Conservation (phyloP, 257 asterid genomes). For the Phtheirospermum japonicum region DNA sequence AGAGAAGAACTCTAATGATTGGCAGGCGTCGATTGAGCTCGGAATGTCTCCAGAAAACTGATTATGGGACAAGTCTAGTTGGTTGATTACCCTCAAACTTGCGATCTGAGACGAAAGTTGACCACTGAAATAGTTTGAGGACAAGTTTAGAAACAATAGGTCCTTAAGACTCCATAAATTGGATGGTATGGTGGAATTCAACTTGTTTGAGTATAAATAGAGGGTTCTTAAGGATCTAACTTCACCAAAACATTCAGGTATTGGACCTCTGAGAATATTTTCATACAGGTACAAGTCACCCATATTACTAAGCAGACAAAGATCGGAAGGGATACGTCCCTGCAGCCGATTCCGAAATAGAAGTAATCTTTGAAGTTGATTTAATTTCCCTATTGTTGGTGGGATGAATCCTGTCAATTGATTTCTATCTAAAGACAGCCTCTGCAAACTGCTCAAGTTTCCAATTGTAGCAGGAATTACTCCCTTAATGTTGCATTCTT, state of each 20-base stretch:
- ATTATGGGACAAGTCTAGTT: conserved; percentile 24
- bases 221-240: conserved; percentile 19
- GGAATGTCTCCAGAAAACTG: conserved; percentile 32
- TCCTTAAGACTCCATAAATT: no score
- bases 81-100: conserved; percentile 17
- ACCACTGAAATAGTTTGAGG: no score
- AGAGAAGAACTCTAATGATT: conserved; percentile 23
- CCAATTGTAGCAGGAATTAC: conserved; percentile 8
- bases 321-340: conserved; percentile 21
- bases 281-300: conserved; percentile 17
- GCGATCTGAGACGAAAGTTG: no score
- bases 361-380: not conserved
- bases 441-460: conserved; percentile 19
- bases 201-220: conserved; percentile 21
- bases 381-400: not conserved
- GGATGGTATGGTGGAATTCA: no score
- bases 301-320: conserved; percentile 24
- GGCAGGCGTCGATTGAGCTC: conserved; percentile 4
- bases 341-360: conserved; percentile 11
- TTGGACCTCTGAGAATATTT: conserved; percentile 27
- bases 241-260: conserved; percentile 34
- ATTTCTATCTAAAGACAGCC: not conserved
- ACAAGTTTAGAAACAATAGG: no score
- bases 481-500: conserved; percentile 14
- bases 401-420: conserved; percentile 11